Conservation (phyloP, 2,329 filamentous ascomycete species). For the Ophiostoma sp. region DNA sequence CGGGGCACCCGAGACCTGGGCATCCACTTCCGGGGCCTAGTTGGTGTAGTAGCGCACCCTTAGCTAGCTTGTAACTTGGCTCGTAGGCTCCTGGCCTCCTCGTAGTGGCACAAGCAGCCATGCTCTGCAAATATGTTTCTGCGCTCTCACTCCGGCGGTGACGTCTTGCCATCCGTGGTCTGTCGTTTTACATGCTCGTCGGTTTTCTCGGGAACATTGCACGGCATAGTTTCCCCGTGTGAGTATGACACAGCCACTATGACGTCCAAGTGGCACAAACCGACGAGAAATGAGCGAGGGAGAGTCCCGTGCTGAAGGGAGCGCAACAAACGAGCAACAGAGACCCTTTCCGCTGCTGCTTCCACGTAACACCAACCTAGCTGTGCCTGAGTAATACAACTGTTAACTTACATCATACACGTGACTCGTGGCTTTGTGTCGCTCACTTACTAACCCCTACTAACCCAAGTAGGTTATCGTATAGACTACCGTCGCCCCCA, state of each 20-base stretch:
- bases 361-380: not conserved
- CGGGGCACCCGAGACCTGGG: not conserved
- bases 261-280: not conserved
- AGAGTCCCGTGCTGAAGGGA: not conserved
- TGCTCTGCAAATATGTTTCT: not conserved
- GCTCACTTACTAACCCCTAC: not conserved
- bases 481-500: not conserved
- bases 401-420: not conserved
- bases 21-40: constrained; percentile 6
- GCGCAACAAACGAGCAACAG: not conserved
- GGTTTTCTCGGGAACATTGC: not conserved
- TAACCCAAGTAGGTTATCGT: not conserved
- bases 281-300: not conserved
- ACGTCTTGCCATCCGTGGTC: not conserved
- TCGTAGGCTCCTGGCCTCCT: not conserved
- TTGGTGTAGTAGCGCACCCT: not conserved
- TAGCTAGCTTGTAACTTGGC: not conserved
- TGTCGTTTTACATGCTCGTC: not conserved
- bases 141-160: not conserved
- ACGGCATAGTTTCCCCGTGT: not conserved
- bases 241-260: not conserved
- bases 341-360: not conserved
- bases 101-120: too few relatives aligned
- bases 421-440: not conserved
- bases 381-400: not conserved